Evolutionary conservation across 305 asterid species (phyloP), one percentile per base, ranked within the genome.

Genomic region (Fraxinus floribunda): DNA sequence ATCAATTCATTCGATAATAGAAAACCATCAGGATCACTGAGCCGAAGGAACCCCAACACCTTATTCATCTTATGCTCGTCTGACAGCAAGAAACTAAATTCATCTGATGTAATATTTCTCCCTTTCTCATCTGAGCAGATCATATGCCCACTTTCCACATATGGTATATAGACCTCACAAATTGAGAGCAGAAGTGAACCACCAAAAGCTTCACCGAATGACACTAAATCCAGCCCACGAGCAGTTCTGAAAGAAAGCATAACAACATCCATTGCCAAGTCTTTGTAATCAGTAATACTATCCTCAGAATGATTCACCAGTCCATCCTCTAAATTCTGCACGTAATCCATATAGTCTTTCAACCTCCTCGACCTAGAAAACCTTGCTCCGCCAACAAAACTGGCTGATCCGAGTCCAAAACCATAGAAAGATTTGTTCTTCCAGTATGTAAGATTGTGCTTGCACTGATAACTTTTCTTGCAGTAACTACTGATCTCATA

Each of bases 331-430:
- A 92, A 76, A 84, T 76, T 89, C 83, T 92, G 94, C 73, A 95
- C 97, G 35, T 93, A 95, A 4, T 41, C 76, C 77, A 62, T 81
- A 88, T 89, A 95, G 32, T 93, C 97, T 86, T 89, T 93, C 83
- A 94, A 88, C 88, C 84, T 93, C 83, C 89, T 91, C 3, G 99
- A 97, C 94, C 99, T 94, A 8, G 97, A 92, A 82, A 94, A 92
- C 79, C 99, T 86, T 26, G 83, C 82, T 30, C 98, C 97, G 38
- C 86, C 80, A 1, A 94, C 44, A 49, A 88, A 93, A 78, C 99
- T 95, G 41, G 99, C 96, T 13, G 99, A 88, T 26, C 98, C 99
- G n/a, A 95, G 90, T 44, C 99, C 98, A 75, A 94, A 95, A 73
- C 91, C 99, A 15, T 91, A 93, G 88, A 89, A 95, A 1, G 97